These are phyloP conservation scores for Phytophthora macrochlamydospora DNA, from an alignment of 352 stramenopile species.

Conservation along the genomic window DNA sequence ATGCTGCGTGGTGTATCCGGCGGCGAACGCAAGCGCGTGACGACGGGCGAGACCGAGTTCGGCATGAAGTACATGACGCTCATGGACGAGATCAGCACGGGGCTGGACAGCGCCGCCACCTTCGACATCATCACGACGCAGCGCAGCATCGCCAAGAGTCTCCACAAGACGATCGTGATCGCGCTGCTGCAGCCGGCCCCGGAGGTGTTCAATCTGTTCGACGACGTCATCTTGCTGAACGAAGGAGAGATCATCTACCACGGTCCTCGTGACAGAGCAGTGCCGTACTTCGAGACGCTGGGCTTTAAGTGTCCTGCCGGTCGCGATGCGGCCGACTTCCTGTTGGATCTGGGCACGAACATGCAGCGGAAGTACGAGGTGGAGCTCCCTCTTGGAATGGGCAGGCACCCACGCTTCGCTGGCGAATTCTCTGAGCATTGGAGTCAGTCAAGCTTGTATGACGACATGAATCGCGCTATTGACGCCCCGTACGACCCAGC, in stretches of 20 bases:
- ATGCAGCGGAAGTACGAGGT: conserved; percentile 46
- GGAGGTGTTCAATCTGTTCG: conserved; percentile 61
- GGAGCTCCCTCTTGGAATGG: conserved; percentile 4
- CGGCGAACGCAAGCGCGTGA: conserved; percentile 73
- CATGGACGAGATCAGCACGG: conserved; percentile 92
- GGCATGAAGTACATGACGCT: conserved; percentile 71
- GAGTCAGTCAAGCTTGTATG: conserved; percentile 14
- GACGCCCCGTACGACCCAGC: conserved; percentile 15
- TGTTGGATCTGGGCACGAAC: conserved; percentile 55
- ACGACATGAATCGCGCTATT: conserved; percentile 11
- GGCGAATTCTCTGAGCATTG: conserved; percentile 33
- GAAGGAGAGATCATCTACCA: conserved; percentile 72
- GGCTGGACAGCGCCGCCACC: conserved; percentile 89
- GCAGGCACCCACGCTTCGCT: conserved; percentile 23
- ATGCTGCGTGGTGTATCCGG: conserved; percentile 66
- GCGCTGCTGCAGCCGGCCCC: conserved; percentile 59
- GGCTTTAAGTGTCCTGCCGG: conserved; percentile 46
- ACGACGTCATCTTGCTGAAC: conserved; percentile 63
- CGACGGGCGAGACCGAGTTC: conserved; percentile 83
- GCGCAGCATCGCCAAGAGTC: conserved; percentile 40
- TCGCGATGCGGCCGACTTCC: conserved; percentile 57
- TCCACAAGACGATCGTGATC: conserved; percentile 62
- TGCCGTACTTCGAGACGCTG: conserved; percentile 45
- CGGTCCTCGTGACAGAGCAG: conserved; percentile 38
- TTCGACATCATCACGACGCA: conserved; percentile 90